Conservation (phyloP, 306 rosid genomes). For the Cucurbita moschata region DNA sequence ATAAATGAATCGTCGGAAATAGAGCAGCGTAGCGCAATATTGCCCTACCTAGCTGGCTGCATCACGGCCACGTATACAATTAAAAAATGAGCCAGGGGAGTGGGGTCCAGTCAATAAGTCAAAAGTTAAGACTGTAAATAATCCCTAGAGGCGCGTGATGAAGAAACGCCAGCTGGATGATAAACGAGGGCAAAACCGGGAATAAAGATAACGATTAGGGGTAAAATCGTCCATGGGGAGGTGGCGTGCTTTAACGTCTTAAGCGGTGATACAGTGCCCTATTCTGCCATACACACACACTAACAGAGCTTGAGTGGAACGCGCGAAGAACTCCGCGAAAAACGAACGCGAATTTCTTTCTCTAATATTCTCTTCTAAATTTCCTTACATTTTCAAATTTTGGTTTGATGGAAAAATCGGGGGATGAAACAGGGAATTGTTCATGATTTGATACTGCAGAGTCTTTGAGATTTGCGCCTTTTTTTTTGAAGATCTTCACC, state of each 20-base stretch:
- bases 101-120: constrained; percentile 3
- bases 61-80: background rate
- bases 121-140: background rate
- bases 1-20: background rate
- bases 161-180: background rate
- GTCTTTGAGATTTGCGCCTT: constrained; percentile 58
- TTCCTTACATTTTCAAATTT: background rate
- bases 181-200: background rate
- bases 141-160: constrained; percentile 6
- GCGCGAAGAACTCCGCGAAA: background rate
- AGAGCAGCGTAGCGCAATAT: constrained; percentile 3
- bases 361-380: background rate
- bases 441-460: background rate
- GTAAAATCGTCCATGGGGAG: constrained; percentile 20
- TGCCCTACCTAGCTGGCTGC: background rate
- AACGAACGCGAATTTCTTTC: background rate
- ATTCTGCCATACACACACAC: constrained; percentile 19
- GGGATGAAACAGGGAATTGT: background rate
- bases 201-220: background rate
- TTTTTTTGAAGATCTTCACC: constrained; percentile 24
- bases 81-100: background rate
- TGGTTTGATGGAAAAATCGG: background rate
- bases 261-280: constrained; percentile 47
- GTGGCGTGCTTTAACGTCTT: constrained; percentile 47
- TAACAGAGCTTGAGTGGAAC: background rate